phyloP scores from a whole-genome alignment of 768 basidiomycete genomes.

The Leccinum arenicola region DNA sequence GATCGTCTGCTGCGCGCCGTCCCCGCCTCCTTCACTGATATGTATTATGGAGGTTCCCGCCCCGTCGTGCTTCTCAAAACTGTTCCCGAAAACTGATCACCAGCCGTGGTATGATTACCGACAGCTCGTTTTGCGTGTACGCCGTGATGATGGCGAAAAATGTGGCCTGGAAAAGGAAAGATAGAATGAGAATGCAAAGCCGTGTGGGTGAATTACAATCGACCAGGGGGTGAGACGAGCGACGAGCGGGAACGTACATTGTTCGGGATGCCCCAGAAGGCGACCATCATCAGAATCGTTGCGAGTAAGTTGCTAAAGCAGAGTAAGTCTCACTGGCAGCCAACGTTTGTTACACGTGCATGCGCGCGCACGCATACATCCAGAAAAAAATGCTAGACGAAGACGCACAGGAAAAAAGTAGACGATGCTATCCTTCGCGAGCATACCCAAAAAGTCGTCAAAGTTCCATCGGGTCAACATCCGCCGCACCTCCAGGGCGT shows the following conservation, averaged over 20 bases:
- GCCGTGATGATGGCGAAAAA: conserved; percentile 16
- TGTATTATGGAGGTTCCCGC: not conserved
- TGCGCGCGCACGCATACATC: not conserved
- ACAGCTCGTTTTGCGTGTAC: conserved; percentile 16
- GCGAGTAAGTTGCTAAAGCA: conserved; percentile 14
- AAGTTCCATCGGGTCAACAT: conserved; percentile 10
- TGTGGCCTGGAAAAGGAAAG: not conserved
- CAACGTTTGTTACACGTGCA: not conserved
- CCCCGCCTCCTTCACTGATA: not conserved
- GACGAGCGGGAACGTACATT: conserved; percentile 7
- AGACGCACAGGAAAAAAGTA: conserved; percentile 19
- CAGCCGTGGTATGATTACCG: conserved; percentile 19
- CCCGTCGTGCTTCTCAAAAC: not conserved
- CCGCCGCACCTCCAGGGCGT: conserved; percentile 6
- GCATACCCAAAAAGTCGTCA: conserved; percentile 14
- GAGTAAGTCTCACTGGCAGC: not conserved
- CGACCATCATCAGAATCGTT: conserved; percentile 16
- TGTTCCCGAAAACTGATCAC: conserved; percentile 22
- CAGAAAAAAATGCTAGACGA: not conserved
- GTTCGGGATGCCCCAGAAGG: conserved; percentile 11
- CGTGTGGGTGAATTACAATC: not conserved
- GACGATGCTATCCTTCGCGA: conserved; percentile 18
- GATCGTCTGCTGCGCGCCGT: not conserved
- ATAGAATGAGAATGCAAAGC: not conserved
- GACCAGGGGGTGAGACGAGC: not conserved